A percentile compares a stretch with the other conserved stretches of the same genome.
These are phyloP conservation scores for Stemphylium lycopersici DNA, from an alignment of 2,329 filamentous ascomycete species.

Conservation along the genomic window DNA sequence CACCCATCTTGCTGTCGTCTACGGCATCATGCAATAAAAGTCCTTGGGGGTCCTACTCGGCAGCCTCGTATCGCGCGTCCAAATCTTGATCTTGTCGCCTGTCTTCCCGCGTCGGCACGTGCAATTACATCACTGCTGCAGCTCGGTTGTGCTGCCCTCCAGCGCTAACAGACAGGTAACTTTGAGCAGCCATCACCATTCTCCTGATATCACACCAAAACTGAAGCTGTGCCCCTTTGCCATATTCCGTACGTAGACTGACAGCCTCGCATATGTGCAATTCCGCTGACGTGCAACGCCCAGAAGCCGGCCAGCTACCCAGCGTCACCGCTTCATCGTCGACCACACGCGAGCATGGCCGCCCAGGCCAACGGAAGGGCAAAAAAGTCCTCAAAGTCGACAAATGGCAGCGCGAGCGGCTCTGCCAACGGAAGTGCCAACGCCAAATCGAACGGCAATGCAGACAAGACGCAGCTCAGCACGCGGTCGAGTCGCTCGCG, in stretches of 20 bases:
- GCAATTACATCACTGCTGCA: slow-evolving; percentile 37
- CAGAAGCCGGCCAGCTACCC: slow-evolving; percentile 5
- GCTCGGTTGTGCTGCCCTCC: slow-evolving; percentile 25
- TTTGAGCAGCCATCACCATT: slow-evolving; percentile 16
- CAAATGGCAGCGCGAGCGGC: slow-evolving; percentile 33
- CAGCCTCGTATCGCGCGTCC: not conserved
- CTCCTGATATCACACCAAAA: slow-evolving; percentile 17
- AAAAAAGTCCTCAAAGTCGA: slow-evolving; percentile 42
- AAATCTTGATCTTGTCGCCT: slow-evolving; percentile 15
- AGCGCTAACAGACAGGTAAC: slow-evolving; percentile 19
- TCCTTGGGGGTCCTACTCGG: not conserved
- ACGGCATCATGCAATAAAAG: not conserved
- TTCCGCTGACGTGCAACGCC: not conserved
- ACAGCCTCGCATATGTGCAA: not conserved
- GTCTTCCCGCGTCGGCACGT: slow-evolving; percentile 33
- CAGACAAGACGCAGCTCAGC: slow-evolving; percentile 34
- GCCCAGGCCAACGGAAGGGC: slow-evolving; percentile 46
- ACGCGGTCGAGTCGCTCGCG: slow-evolving; percentile 19
- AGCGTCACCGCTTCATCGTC: slow-evolving; percentile 11
- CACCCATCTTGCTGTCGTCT: not conserved
- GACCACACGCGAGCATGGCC: slow-evolving; percentile 40
- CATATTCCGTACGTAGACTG: slow-evolving; percentile 6
- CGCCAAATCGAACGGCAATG: slow-evolving; percentile 35
- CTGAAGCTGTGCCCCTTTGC: slow-evolving; percentile 8
- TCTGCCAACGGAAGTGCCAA: slow-evolving; percentile 35